Conservation (phyloP, 2,329 filamentous ascomycete species). For the Seiridium cupressi region DNA sequence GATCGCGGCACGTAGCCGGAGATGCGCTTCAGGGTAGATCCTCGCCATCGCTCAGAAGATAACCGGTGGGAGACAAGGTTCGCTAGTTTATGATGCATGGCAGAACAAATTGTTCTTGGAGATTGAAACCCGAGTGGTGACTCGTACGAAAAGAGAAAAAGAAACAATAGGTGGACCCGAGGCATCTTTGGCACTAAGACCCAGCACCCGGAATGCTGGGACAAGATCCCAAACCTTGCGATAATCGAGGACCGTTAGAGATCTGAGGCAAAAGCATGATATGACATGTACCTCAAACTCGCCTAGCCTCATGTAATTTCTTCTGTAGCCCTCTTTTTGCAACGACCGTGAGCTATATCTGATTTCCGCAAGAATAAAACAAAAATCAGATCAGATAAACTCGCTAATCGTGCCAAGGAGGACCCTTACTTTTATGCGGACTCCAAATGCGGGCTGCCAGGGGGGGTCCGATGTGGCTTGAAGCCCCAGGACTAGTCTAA, state of each 20-base stretch:
- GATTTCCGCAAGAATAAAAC: neutral
- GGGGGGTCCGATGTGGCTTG: neutral
- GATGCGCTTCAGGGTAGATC: no score
- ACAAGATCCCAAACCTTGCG: neutral
- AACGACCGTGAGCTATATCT: no score
- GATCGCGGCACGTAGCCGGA: no score
- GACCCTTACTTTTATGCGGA: neutral
- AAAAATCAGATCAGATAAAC: neutral
- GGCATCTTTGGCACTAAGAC: neutral
- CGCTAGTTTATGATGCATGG: no score
- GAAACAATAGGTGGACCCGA: neutral
- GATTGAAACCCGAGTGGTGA: neutral
- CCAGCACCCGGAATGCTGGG: neutral
- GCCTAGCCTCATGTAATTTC: neutral
- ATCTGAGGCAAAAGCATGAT: neutral
- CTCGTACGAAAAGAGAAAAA: conserved; percentile 1
- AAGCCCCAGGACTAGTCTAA: neutral
- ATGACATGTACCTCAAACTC: neutral
- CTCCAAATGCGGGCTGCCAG: neutral
- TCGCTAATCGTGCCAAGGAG: neutral
- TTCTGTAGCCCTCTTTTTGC: neutral
- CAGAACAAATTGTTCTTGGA: neutral
- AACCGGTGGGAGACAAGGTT: neutral
- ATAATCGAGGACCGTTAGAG: neutral
- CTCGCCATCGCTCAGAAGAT: no score